These are phyloP conservation scores for Achaetomiella virescens DNA, from an alignment of 495 filamentous ascomycete species.

Conservation along the genomic window DNA sequence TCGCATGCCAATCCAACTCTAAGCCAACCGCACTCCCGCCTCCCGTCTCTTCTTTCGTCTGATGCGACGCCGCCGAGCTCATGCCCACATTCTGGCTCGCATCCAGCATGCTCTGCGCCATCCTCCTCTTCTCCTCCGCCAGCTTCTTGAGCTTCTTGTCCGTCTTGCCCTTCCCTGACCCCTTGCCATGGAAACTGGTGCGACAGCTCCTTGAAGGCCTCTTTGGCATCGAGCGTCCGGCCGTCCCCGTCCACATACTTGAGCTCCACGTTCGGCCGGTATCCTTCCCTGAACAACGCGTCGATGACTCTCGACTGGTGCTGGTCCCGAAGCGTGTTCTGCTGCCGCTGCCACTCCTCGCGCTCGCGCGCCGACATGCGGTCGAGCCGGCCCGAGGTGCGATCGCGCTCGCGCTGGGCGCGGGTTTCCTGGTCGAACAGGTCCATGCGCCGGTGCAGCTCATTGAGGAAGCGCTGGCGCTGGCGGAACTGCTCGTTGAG, in stretches of 20 bases:
- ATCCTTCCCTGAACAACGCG: conserved; percentile 76
- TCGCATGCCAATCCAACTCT: background rate
- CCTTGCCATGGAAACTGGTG: conserved; percentile 99
- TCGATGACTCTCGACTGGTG: conserved; percentile 72
- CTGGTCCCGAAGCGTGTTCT: conserved; percentile 82
- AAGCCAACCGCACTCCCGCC: conserved; percentile 82
- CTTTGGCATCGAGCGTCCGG: conserved; percentile 79
- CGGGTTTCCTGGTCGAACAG: conserved; percentile 73
- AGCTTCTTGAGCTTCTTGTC: conserved; percentile 96
- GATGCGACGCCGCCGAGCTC: conserved; percentile 67
- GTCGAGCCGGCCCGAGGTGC: conserved; percentile 72
- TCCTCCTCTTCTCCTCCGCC: conserved; percentile 84
- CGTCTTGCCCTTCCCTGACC: conserved; percentile 94
- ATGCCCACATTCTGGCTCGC: conserved; percentile 77
- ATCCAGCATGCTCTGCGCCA: conserved; percentile 74
- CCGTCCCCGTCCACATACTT: conserved; percentile 87
- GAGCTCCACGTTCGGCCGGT: conserved; percentile 83
- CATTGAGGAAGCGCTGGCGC: conserved; percentile 71
- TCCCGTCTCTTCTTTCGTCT: conserved; percentile 78
- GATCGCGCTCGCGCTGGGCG: conserved; percentile 80
- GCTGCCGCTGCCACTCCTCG: conserved; percentile 79
- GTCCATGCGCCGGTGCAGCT: conserved; percentile 65
- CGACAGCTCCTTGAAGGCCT: conserved; percentile 82
- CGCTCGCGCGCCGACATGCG: conserved; percentile 82
- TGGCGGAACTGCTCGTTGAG: conserved; percentile 65